Base-by-base conservation (phyloP, 495 filamentous ascomycete genomes). In the Xylaria telfairii region DNA sequence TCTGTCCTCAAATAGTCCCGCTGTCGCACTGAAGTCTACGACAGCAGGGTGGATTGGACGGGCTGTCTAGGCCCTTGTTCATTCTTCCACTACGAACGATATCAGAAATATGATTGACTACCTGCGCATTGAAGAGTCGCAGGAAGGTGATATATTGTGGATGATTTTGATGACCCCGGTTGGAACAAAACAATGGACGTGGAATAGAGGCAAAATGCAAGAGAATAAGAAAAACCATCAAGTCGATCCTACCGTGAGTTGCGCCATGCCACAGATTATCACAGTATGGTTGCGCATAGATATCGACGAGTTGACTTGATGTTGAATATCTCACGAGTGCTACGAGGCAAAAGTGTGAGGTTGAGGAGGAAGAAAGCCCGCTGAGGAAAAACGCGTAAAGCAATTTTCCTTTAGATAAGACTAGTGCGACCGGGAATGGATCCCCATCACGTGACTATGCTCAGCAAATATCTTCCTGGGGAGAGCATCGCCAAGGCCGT, bases 1-100 rank as follows among this genome's bases (percentile, higher is more conserved):
- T 88, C 74, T 87, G 87, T 87, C 86, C 82, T 80, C 76, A 71
- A 80, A 87, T 87, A 88, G 87, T 88, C 87, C 87, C 80, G 82
- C 82, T 83, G 80, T 79, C 83, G 81, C 82, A 87, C 83, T 76
- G 30, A 57, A 39, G 15, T 81, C 76, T 76, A 79, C 82, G 80
- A 79, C 82, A 85, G 81, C 85, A 83, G 87, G 87, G 87, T 88
- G 87, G 87, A 88, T 83, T 74, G 82, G 86, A 87, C 86, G 75
- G 85, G 87, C 81, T 88, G 87, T 88, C 87, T 87, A 87, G 85
- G 81, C 87, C 85, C 74, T 84, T 79, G 78, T 69, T 88, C 80
- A 70, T 79, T 88, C 82, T 88, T 81, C 86, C 87, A 88, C 83
- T 70, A 74, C 81, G 84, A 87, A 88, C 85, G 85, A 87, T 87